Percentiles rank a stretch among this genome's conserved stretches.
These are phyloP conservation scores for Tremella mesenterica DNA, from an alignment of 768 basidiomycete species.

Conservation along the genomic window DNA sequence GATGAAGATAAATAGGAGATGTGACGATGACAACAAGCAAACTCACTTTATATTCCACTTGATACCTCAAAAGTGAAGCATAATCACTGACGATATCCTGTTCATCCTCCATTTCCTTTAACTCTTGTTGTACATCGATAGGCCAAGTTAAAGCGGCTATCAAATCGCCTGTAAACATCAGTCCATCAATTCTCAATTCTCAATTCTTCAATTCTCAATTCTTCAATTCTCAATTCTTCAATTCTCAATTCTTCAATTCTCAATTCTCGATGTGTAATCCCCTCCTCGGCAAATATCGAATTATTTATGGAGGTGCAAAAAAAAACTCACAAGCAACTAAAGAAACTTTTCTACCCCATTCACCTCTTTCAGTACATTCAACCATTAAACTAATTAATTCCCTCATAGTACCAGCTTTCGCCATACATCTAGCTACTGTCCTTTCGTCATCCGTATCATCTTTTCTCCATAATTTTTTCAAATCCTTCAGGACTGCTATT, in stretches of 20 bases:
- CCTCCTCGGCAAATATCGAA: background rate
- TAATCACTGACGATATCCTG: conserved; percentile 75
- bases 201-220: too few relatives aligned
- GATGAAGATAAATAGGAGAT: background rate
- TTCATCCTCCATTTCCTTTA: conserved; percentile 76
- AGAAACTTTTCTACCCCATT: conserved; percentile 43
- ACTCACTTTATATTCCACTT: conserved; percentile 75
- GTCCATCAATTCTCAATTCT: background rate
- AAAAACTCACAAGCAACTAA: conserved; percentile 39
- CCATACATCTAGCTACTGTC: conserved; percentile 86
- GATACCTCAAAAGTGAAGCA: conserved; percentile 68
- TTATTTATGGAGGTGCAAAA: background rate
- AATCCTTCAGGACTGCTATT: conserved; percentile 58
- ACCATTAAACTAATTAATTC: conserved; percentile 76
- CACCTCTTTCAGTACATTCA: conserved; percentile 43
- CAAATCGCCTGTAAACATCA: conserved; percentile 55
- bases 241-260: too few relatives aligned
- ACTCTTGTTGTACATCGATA: conserved; percentile 86
- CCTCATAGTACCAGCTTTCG: conserved; percentile 74
- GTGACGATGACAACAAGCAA: background rate
- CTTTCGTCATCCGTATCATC: conserved; percentile 96
- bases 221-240: too few relatives aligned
- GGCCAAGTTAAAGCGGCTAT: conserved; percentile 99
- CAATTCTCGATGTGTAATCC: background rate
- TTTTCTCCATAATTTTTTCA: conserved; percentile 91